phyloP scores from a whole-genome alignment of 2,329 filamentous ascomycete genomes.

The Byssochlamys sp. region DNA sequence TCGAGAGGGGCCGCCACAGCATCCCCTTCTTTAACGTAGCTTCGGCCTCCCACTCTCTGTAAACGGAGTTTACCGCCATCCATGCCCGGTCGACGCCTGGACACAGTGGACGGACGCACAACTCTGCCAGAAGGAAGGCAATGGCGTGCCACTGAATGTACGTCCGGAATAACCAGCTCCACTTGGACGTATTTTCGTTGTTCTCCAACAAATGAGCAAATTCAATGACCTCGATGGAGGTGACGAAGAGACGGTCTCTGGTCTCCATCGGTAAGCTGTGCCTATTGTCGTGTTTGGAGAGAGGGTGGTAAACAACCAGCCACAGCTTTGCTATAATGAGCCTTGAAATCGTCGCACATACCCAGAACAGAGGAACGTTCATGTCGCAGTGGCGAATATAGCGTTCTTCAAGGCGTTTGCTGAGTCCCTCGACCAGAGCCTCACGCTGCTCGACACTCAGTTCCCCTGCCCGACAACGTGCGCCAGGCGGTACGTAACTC shows the following conservation, averaged over 20 bases:
- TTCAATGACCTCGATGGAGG: slow-evolving; percentile 65
- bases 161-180: slow-evolving; percentile 56
- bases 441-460: slow-evolving; percentile 28
- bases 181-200: slow-evolving; percentile 52
- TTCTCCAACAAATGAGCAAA: slow-evolving; percentile 57
- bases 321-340: slow-evolving; percentile 71
- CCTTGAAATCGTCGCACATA: slow-evolving; percentile 57
- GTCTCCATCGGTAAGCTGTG: slow-evolving; percentile 51
- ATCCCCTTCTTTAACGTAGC: slow-evolving; percentile 42
- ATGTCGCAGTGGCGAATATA: slow-evolving; percentile 47
- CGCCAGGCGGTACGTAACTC: slow-evolving; percentile 25
- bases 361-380: slow-evolving; percentile 53
- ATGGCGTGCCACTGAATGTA: slow-evolving; percentile 59
- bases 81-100: slow-evolving; percentile 53
- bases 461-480: slow-evolving; percentile 9
- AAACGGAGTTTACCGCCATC: slow-evolving; percentile 44
- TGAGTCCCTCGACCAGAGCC: slow-evolving; percentile 43
- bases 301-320: slow-evolving; percentile 65
- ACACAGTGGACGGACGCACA: slow-evolving; percentile 49
- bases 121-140: slow-evolving; percentile 51
- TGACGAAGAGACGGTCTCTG: slow-evolving; percentile 60
- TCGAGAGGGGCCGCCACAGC: slow-evolving; percentile 55
- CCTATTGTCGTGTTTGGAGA: slow-evolving; percentile 51
- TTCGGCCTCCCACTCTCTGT: slow-evolving; percentile 26
- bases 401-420: slow-evolving; percentile 45